Evolutionary conservation across 257 asterid species (phyloP).

Genomic region (Euphrasia confusa): DNA sequence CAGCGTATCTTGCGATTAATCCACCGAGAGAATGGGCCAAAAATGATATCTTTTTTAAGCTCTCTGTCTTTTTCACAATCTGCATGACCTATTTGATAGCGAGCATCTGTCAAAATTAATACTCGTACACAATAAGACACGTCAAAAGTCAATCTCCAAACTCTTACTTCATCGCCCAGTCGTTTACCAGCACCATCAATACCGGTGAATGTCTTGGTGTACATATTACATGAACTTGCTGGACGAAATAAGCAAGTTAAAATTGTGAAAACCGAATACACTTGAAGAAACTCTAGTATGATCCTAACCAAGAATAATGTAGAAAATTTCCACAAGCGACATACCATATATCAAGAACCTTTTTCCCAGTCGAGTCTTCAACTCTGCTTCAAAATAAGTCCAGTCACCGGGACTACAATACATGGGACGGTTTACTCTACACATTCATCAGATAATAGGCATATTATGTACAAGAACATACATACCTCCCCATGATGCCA

Average conservation of each 20-base stretch:
- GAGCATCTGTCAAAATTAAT: constrained; percentile 7
- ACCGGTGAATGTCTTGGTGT: constrained; percentile 83
- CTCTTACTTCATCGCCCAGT: constrained; percentile 91
- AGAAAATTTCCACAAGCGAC: not conserved
- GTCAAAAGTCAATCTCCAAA: constrained; percentile 3
- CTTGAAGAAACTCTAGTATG: not conserved
- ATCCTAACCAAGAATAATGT: not conserved
- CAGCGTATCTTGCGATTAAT: constrained; percentile 82
- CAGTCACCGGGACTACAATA: constrained; percentile 83
- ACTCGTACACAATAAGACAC: constrained; percentile 1
- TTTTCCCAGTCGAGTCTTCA: constrained; percentile 72
- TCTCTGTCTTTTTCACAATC: constrained; percentile 54
- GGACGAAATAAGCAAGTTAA: constrained; percentile 34
- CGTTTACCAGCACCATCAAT: constrained; percentile 86
- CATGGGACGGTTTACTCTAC: constrained; percentile 20
- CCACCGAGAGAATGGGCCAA: constrained; percentile 99
- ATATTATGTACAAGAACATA: constrained; percentile 3
- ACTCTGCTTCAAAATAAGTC: constrained; percentile 75
- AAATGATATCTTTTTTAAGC: constrained; percentile 74
- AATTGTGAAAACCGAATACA: not conserved
- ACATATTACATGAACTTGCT: constrained; percentile 87
- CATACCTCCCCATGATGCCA: constrained; percentile 58
- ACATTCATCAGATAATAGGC: constrained; percentile 7
- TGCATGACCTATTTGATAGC: constrained; percentile 49
- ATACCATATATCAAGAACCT: constrained; percentile 69